phyloP scores from a whole-genome alignment of 2,329 filamentous ascomycete species.

The Ilyonectria destructans region DNA sequence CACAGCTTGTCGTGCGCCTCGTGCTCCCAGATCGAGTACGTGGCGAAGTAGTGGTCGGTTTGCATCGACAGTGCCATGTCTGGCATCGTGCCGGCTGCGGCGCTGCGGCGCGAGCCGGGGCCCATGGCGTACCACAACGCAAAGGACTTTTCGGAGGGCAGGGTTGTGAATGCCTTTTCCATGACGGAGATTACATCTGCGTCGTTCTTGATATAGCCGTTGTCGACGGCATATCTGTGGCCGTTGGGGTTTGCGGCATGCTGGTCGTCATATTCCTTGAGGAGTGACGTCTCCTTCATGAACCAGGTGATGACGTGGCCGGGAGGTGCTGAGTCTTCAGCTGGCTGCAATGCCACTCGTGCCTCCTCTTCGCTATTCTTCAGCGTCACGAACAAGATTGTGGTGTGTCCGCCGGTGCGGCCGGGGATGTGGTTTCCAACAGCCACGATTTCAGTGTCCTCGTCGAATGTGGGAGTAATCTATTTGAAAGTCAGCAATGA shows the following conservation, averaged over 20 bases:
- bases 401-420: constrained; percentile 45
- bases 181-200: constrained; percentile 62
- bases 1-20: constrained; percentile 62
- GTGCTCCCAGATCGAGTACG: constrained; percentile 68
- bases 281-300: constrained; percentile 59
- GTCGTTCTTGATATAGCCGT: constrained; percentile 65
- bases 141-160: constrained; percentile 63
- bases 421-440: constrained; percentile 33
- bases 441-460: constrained; percentile 38
- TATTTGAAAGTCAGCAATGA: neutral
- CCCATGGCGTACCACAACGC: constrained; percentile 68
- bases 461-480: constrained; percentile 34
- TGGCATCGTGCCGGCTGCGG: constrained; percentile 46
- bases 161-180: constrained; percentile 63
- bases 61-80: constrained; percentile 72
- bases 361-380: constrained; percentile 56
- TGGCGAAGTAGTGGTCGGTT: constrained; percentile 70
- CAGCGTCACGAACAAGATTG: constrained; percentile 60
- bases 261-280: constrained; percentile 61
- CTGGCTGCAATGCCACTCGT: constrained; percentile 52
- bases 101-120: constrained; percentile 57
- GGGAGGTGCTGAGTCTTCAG: constrained; percentile 57
- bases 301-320: constrained; percentile 57
- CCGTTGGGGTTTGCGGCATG: constrained; percentile 62
- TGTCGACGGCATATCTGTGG: constrained; percentile 67